These are phyloP conservation scores for Senecio squalidus DNA, from an alignment of 140 eudicot species.

Conservation along the genomic window DNA sequence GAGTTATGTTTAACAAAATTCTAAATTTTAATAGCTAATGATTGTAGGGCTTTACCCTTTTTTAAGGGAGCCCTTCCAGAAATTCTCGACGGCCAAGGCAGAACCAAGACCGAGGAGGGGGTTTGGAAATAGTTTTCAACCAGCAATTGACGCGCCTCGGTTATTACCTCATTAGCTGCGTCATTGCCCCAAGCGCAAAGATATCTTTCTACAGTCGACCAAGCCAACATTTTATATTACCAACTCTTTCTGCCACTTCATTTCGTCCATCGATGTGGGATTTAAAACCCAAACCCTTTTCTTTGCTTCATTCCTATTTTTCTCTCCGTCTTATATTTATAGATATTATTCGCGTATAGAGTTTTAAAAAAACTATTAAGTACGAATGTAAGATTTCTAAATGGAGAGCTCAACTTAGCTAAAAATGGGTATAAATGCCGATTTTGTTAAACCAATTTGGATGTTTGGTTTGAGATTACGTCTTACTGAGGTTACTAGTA, in stretches of 20 bases:
- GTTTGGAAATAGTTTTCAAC: conserved; percentile 56
- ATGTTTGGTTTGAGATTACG: too few relatives aligned
- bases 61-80: neutral
- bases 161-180: conserved; percentile 57
- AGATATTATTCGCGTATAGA: too few relatives aligned
- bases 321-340: too few relatives aligned
- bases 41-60: neutral
- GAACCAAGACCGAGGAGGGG: conserved; percentile 35
- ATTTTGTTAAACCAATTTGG: too few relatives aligned
- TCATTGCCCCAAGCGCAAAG: conserved; percentile 65
- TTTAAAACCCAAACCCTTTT: too few relatives aligned
- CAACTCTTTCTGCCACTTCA: neutral
- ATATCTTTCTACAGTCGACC: neutral
- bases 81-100: neutral
- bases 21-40: neutral
- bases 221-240: neutral
- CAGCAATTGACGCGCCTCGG: conserved; percentile 57
- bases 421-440: too few relatives aligned
- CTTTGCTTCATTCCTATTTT: too few relatives aligned
- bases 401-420: too few relatives aligned
- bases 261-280: neutral
- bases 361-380: too few relatives aligned
- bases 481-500: too few relatives aligned
- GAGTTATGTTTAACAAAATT: too few relatives aligned
- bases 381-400: too few relatives aligned